Percentiles rank a stretch among this genome's conserved stretches.
Conservation (phyloP, 2,329 filamentous ascomycete genomes). For the Pezicula carpinea region DNA sequence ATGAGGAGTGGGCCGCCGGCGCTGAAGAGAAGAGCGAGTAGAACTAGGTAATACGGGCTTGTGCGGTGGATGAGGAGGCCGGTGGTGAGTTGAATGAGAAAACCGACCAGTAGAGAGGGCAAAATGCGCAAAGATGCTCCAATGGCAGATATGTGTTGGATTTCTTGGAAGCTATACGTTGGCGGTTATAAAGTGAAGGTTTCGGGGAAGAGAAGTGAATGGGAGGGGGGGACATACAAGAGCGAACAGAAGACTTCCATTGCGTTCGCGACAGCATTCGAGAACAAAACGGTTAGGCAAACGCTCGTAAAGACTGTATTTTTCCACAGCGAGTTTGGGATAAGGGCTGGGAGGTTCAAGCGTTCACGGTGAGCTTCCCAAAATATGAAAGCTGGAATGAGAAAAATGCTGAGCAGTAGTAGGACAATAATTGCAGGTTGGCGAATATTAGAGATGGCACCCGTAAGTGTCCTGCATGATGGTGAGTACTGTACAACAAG, state of each 20-base stretch:
- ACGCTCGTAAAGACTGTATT: constrained; percentile 50
- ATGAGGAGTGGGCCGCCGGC: constrained; percentile 47
- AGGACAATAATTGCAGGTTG: constrained; percentile 39
- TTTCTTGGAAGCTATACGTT: constrained; percentile 42
- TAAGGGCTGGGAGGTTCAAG: constrained; percentile 45
- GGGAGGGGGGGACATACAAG: constrained; percentile 34
- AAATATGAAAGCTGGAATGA: constrained; percentile 44
- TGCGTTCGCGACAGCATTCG: constrained; percentile 40
- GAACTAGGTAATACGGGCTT: constrained; percentile 35
- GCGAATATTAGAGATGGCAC: constrained; percentile 36
- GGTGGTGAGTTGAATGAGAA: constrained; percentile 37
- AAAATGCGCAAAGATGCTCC: constrained; percentile 41
- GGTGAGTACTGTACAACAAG: background rate
- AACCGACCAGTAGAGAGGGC: constrained; percentile 40
- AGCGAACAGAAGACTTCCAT: constrained; percentile 44
- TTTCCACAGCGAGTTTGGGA: constrained; percentile 59
- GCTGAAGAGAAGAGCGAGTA: constrained; percentile 36
- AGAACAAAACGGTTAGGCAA: constrained; percentile 45
- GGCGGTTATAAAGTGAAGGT: constrained; percentile 1
- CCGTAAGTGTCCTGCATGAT: constrained; percentile 29
- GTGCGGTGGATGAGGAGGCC: constrained; percentile 42
- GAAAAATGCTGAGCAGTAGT: constrained; percentile 36
- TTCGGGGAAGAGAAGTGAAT: background rate
- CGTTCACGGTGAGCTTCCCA: constrained; percentile 49
- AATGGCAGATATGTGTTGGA: constrained; percentile 41